phyloP scores from a whole-genome alignment of 139 green algal genomes.

The Nannochloris sp. region DNA sequence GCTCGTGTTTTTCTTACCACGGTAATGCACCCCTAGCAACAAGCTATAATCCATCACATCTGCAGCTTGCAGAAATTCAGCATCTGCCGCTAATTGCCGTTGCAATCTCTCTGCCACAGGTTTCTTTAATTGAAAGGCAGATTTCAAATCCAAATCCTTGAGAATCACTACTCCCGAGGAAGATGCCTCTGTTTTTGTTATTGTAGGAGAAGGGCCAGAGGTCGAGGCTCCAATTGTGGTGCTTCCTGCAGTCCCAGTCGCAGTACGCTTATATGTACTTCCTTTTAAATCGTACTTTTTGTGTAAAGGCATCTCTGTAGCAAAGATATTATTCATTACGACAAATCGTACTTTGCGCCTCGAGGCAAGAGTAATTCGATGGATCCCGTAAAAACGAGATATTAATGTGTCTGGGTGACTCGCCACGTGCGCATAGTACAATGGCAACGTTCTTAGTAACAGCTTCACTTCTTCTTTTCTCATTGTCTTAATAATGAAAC shows the following conservation, averaged over 20 bases:
- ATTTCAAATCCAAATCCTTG: conserved; percentile 70
- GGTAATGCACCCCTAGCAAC: conserved; percentile 51
- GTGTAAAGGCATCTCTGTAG: conserved; percentile 80
- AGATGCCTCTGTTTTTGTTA: background rate
- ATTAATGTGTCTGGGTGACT: conserved; percentile 55
- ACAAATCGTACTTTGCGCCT: conserved; percentile 79
- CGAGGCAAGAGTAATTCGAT: conserved; percentile 43
- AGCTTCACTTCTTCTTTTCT: conserved; percentile 52
- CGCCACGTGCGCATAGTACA: conserved; percentile 57
- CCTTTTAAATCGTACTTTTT: conserved; percentile 91
- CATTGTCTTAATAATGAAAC: conserved; percentile 77
- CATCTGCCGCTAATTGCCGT: conserved; percentile 46
- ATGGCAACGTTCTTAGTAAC: conserved; percentile 54
- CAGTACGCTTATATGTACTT: conserved; percentile 57
- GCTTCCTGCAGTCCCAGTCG: background rate
- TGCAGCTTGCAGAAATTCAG: conserved; percentile 43
- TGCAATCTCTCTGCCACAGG: conserved; percentile 8
- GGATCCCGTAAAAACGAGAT: conserved; percentile 67
- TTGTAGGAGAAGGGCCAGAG: background rate
- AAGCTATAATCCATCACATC: conserved; percentile 76
- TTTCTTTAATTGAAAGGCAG: background rate
- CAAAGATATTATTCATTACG: conserved; percentile 93
- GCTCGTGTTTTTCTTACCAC: too few species aligned
- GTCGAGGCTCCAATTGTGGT: too few species aligned
- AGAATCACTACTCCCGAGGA: conserved; percentile 12